phyloP scores from a whole-genome alignment of 2,329 filamentous ascomycete species.

The Colletotrichum sojae region DNA sequence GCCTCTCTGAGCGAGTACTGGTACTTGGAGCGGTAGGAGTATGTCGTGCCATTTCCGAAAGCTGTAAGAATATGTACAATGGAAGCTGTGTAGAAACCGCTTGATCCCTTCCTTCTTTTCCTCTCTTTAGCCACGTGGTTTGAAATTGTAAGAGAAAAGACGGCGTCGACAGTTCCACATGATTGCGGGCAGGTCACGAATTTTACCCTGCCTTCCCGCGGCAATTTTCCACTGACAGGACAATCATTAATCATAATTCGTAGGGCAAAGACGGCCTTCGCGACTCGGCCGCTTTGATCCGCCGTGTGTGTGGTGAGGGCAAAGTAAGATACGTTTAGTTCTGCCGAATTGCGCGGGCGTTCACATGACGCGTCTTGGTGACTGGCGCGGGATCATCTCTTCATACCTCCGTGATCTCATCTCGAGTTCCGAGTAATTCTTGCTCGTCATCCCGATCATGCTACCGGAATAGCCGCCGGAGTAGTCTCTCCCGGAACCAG shows the following conservation, averaged over 20 bases:
- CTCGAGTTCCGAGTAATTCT: conserved; percentile 62
- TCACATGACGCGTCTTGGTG: conserved; percentile 61
- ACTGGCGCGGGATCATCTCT: conserved; percentile 68
- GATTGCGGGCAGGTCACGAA: no score
- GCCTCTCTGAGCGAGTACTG: background rate
- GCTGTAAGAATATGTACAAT: conserved; percentile 40
- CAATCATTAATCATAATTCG: conserved; percentile 35
- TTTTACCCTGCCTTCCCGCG: no score
- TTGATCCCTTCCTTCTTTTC: background rate
- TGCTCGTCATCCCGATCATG: conserved; percentile 37
- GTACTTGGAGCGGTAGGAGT: background rate
- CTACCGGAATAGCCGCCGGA: conserved; percentile 40
- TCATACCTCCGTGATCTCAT: conserved; percentile 69
- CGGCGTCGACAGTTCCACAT: no score
- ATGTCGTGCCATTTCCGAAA: conserved; percentile 20
- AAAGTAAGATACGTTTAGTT: background rate
- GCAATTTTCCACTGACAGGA: background rate
- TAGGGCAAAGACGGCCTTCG: background rate
- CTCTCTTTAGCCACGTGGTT: no score
- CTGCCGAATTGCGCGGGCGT: background rate
- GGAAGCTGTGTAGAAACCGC: conserved; percentile 25
- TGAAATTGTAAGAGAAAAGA: no score
- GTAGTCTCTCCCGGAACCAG: conserved; percentile 57
- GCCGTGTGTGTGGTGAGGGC: background rate
- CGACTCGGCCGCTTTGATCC: no score